A percentile compares a stretch with the other conserved stretches of the same genome.
Evolutionary conservation across 1,284 basidiomycete species (phyloP).

Genomic region (Fomitopsis pinicola): DNA sequence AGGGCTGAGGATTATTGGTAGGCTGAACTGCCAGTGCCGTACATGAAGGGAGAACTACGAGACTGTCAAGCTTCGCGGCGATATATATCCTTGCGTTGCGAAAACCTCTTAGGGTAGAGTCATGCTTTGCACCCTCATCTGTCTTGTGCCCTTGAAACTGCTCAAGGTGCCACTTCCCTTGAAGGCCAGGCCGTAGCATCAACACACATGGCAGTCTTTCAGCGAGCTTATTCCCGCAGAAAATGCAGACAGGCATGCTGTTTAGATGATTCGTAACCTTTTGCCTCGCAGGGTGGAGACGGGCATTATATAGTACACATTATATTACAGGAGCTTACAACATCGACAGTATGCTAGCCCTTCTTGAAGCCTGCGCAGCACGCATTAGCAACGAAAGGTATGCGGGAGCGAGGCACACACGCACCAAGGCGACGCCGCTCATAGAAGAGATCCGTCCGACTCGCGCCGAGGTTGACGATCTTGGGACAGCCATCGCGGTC

Average conservation of each 20-base stretch:
- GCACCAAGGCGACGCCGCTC: constrained; percentile 75
- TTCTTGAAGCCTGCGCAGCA: constrained; percentile 67
- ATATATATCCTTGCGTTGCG: no score
- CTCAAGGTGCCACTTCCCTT: neutral
- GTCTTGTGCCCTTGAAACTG: no score
- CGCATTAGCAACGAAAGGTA: neutral
- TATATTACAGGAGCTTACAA: neutral
- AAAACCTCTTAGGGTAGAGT: no score
- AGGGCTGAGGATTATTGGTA: constrained; percentile 69
- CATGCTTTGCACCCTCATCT: no score
- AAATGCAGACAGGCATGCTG: no score
- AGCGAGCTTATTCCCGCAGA: no score
- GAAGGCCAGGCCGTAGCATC: no score
- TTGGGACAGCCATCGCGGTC: constrained; percentile 98
- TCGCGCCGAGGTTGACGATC: constrained; percentile 94
- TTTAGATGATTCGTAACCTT: neutral
- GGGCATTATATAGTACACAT: neutral
- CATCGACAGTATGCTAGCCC: constrained; percentile 40
- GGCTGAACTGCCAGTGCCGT: neutral
- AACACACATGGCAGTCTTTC: no score
- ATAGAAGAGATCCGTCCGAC: constrained; percentile 86
- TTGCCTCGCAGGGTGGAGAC: neutral
- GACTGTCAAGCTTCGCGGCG: no score
- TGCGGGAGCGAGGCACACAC: constrained; percentile 17
- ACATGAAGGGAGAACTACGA: no score